Evolutionary conservation across 495 filamentous ascomycete species (phyloP).

Genomic region (Amniculicola lignicola): DNA sequence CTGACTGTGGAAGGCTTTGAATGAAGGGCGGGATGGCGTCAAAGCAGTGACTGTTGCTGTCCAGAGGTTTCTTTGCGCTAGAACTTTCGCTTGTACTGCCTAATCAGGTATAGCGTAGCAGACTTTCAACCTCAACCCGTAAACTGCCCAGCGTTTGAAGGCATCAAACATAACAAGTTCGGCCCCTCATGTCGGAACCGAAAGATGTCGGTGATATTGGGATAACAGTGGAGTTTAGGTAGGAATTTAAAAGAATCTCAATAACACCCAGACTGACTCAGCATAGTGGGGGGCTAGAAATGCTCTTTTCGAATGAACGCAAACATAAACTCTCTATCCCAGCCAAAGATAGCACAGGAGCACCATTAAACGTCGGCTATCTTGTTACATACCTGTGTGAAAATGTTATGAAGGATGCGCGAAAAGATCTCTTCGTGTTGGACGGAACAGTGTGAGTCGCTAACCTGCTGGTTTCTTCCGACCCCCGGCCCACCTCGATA

Average conservation of each 20-base stretch:
- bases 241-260: constrained; percentile 34
- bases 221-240: constrained; percentile 75
- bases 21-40: no score
- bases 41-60: background rate
- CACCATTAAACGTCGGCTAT: constrained; percentile 65
- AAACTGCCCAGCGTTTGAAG: background rate
- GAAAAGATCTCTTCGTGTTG: constrained; percentile 85
- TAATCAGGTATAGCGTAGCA: constrained; percentile 2
- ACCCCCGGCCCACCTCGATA: background rate
- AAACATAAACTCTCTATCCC: constrained; percentile 70
- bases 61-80: constrained; percentile 23
- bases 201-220: constrained; percentile 41
- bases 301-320: constrained; percentile 80
- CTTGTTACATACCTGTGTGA: constrained; percentile 78
- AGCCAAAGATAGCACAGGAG: constrained; percentile 53
- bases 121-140: background rate
- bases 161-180: background rate
- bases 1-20: no score
- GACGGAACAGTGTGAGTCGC: constrained; percentile 79
- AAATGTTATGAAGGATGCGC: constrained; percentile 77
- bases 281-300: constrained; percentile 79
- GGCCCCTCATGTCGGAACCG: constrained; percentile 4
- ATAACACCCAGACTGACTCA: constrained; percentile 22
- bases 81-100: constrained; percentile 19
- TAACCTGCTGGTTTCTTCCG: no score